A percentile compares a stretch with the other conserved stretches of the same genome.
phyloP scores from a whole-genome alignment of 1,139 yeast species.

The Geotrichum klebahnii region DNA sequence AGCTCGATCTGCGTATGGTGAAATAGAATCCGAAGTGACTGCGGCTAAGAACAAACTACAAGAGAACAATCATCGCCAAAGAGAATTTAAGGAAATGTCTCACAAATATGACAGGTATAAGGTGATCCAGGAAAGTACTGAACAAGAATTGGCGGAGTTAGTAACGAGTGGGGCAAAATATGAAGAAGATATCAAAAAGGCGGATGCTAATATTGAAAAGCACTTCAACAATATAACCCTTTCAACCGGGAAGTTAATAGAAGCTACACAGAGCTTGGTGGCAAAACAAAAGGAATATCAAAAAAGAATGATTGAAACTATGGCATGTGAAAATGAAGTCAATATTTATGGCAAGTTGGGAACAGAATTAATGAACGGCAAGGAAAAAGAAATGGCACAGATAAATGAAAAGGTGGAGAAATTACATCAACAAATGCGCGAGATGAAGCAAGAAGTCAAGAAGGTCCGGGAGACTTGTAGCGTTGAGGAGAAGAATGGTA shows the following conservation, averaged over 20 bases:
- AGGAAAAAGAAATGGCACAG: slow-evolving; percentile 25
- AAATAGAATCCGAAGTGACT: not conserved
- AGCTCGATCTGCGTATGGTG: not conserved
- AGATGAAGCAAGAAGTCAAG: slow-evolving; percentile 22
- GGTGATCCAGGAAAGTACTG: not conserved
- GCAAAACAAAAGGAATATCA: slow-evolving; percentile 5
- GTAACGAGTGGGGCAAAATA: not conserved
- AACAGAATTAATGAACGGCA: slow-evolving; percentile 24
- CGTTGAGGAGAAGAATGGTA: slow-evolving; percentile 10
- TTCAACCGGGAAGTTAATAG: not conserved
- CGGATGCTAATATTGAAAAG: slow-evolving; percentile 5
- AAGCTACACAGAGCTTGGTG: not conserved
- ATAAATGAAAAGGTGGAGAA: slow-evolving; percentile 25
- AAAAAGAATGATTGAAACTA: not conserved
- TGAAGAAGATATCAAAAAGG: not conserved
- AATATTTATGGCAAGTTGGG: slow-evolving; percentile 14
- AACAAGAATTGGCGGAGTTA: not conserved
- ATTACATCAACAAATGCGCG: slow-evolving; percentile 25
- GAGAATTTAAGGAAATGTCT: not conserved
- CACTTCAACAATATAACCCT: not conserved
- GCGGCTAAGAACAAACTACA: not conserved
- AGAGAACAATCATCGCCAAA: not conserved
- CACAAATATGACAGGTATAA: not conserved
- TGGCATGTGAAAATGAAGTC: slow-evolving; percentile 12
- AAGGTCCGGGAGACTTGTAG: slow-evolving; percentile 6